Base-by-base conservation (phyloP, 108 stramenopile species). In the Chaetoceros muelleri region DNA sequence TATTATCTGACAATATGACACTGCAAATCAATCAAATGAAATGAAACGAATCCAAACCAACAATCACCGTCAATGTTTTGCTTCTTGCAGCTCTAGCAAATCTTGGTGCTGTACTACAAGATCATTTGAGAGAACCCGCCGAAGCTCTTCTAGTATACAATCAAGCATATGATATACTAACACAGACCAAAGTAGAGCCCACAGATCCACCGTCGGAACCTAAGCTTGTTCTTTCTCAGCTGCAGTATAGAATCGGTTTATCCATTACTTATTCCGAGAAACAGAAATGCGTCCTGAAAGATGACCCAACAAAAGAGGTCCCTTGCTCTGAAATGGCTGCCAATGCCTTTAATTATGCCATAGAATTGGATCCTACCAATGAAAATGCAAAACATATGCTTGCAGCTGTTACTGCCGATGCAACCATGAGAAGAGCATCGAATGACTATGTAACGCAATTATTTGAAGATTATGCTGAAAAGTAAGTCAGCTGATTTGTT, bases 341-440 rank as follows among this genome's bases (percentile, higher is more conserved):
- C 8, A 67, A 78, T 56, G 78, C 78, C 8, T 79, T 82, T 56
- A 60, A 70, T 17, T 57, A 64, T 21, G 85, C 85, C 30, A 47
- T 78, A 25, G 40, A 75, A 40, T 78, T 54, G 52, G 72, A 80
- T 58, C 51, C 66, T 3, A 25, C 51, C 22, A 76, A 86, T 53
- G 76, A 73, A 50, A 58, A 62, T 24, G 81, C 85, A n/a, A 74
- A 78, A 49, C 79, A 86, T 57, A 82, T 82, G 70, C 70, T 86
- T n/a, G 78, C 76, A 5, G 66, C 76, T 28, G 49, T 80, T 23
- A 86, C 85, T 16, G 79, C 85, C 2, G 85, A 86, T 78, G 85
- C 85, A n/a, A 80, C 79, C 55, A 78, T 86, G 74, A 78, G 71
- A 13, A 73, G 79, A 57, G 78, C 80, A 2, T 77, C 80, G 10